These are phyloP conservation scores for Gonium pectorale DNA, from an alignment of 139 green algal species.

Conservation along the genomic window DNA sequence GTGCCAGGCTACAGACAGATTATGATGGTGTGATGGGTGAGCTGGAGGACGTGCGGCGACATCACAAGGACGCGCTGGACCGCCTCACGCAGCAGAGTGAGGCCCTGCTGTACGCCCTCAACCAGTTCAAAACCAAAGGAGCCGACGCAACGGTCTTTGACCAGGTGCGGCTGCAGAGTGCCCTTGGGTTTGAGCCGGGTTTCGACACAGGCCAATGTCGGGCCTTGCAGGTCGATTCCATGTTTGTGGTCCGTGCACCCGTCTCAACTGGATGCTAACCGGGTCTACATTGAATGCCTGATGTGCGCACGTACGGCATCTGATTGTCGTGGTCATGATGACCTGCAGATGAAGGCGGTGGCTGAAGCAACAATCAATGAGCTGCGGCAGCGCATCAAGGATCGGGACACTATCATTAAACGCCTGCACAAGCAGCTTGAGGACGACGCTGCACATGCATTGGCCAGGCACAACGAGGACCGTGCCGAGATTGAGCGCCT, in stretches of 20 bases:
- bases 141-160: conserved; percentile 50
- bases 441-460: conserved; percentile 55
- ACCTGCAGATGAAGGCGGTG: conserved; percentile 64
- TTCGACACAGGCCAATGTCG: too few relatives aligned
- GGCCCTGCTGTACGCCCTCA: conserved; percentile 57
- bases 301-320: too few relatives aligned
- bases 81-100: conserved; percentile 64
- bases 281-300: too few relatives aligned
- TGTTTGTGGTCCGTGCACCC: too few relatives aligned
- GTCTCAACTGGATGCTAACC: too few relatives aligned
- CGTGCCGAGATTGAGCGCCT: conserved; percentile 70
- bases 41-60: conserved; percentile 62
- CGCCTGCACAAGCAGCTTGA: conserved; percentile 36
- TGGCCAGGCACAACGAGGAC: conserved; percentile 63
- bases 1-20: conserved; percentile 37
- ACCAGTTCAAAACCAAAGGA: conserved; percentile 34
- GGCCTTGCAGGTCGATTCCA: too few relatives aligned
- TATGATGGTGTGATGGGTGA: conserved; percentile 12
- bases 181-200: too few relatives aligned
- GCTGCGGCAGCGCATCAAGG: conserved; percentile 64
- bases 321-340: too few relatives aligned
- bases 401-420: conserved; percentile 46
- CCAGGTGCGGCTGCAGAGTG: too few relatives aligned
- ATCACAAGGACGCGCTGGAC: conserved; percentile 73
- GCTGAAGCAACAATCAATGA: conserved; percentile 74